phyloP scores from a whole-genome alignment of 78 protist species.

The Carpediemonas membranifera region DNA sequence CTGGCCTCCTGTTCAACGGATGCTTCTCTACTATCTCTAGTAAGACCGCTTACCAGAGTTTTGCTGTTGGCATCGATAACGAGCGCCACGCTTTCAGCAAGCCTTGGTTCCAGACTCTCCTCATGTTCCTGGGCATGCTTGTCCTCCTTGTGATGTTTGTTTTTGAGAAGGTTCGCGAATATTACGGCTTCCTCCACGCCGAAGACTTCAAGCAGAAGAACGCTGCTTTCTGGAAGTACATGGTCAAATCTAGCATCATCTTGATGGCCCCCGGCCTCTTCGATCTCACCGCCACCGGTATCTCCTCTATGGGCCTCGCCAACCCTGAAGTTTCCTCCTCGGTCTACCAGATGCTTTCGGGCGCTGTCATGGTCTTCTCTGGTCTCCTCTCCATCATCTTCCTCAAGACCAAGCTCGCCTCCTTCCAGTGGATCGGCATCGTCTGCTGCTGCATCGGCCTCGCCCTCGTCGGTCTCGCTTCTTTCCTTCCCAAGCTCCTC shows the following conservation, averaged over 20 bases:
- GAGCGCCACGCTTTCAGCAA: background rate
- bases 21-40: background rate
- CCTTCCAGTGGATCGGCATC: background rate
- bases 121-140: slow-evolving; percentile 38
- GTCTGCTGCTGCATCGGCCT: background rate
- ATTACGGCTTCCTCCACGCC: slow-evolving; percentile 18
- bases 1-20: background rate
- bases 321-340: background rate
- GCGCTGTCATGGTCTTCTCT: slow-evolving; percentile 38
- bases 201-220: background rate
- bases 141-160: background rate
- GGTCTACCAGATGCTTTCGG: slow-evolving; percentile 23
- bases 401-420: background rate
- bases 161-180: background rate
- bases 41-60: background rate
- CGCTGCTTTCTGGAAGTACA: background rate
- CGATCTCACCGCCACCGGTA: background rate
- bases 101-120: slow-evolving; percentile 34
- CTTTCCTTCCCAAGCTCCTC: background rate
- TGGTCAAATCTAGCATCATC: background rate
- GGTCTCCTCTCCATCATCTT: background rate
- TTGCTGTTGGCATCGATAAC: background rate
- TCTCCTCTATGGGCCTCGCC: background rate
- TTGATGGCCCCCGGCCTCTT: background rate
- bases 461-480: background rate